Base-by-base conservation (phyloP, 139 green algal species). In the Deuterostichococcus epilithicus region DNA sequence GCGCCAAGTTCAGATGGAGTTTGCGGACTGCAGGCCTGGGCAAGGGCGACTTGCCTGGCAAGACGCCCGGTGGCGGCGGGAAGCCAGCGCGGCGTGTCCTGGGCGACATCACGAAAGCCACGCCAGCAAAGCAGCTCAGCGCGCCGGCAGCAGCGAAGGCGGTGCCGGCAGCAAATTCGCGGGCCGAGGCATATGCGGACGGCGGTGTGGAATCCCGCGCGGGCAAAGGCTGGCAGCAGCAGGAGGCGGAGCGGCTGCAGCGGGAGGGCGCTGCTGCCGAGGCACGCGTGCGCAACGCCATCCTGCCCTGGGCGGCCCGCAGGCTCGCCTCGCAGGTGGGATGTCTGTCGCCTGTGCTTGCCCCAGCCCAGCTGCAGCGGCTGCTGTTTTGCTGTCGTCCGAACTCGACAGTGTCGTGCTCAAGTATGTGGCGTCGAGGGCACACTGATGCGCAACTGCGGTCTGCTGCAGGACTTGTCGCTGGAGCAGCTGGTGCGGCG, bases 191-290 rank as follows among this genome's bases (percentile, higher is more conserved):
- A 22, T 78, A 72, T 63, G 74, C 74, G 23, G 25, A 39, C 36
- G 74, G 72, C 15, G 74, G 74, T 0, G 37, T 72, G 23, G 74
- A 78, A 38, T 39, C 18, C 5, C 58, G 66, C 23, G 74, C 74
- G 26, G 74, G 74, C 6, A 78, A 72, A n/a, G 70, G 74, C 25
- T 28, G 35, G 26, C 33, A 70, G 35, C 59, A 78, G 36, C 59
- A 65, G 58, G 74, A 78, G 37, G 36, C 74, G 47, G 74, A 78
- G 13, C 69, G 74, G 42, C 26, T 63, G 60, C 74, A 65, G 32
- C 15, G 66, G 10, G 33, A 71, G 66, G 4, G 10, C 6, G 33
- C 32, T 4, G 66, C 32, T 26, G 34, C 34, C 26, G 3, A 71
- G 66, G 22, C 6, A 22, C 32, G 34, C 10, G 66, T 23, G 66